Conservation (phyloP, 495 filamentous ascomycete genomes). For the Lophiostoma macrostomum region DNA sequence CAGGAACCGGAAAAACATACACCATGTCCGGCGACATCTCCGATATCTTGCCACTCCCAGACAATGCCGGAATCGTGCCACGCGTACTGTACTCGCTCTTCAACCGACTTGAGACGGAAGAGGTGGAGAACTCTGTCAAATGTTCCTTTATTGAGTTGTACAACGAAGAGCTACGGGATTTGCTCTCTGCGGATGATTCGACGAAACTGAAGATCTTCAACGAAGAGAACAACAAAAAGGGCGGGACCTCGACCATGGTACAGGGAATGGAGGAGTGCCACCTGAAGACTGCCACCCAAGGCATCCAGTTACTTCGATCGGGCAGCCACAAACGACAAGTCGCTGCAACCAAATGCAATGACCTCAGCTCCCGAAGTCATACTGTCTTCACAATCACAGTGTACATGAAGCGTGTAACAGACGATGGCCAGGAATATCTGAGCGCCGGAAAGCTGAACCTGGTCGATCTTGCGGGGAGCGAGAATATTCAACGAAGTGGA, state of each 20-base stretch:
- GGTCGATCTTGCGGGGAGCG: constrained; percentile 93
- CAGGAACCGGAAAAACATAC: constrained; percentile 97
- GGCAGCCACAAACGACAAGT: constrained; percentile 94
- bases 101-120: constrained; percentile 69
- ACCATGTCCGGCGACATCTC: constrained; percentile 99
- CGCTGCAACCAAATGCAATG: constrained; percentile 97
- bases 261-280: constrained; percentile 97
- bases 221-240: constrained; percentile 79
- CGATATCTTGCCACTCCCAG: constrained; percentile 76
- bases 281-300: constrained; percentile 78
- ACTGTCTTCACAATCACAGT: constrained; percentile 95
- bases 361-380: constrained; percentile 91
- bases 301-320: constrained; percentile 81
- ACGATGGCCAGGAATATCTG: constrained; percentile 87
- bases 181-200: constrained; percentile 76
- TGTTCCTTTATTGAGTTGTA: constrained; percentile 99
- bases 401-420: constrained; percentile 73
- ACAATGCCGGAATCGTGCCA: constrained; percentile 91
- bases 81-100: constrained; percentile 84
- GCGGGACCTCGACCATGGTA: constrained; percentile 73
- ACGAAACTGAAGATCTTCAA: constrained; percentile 93
- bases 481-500: constrained; percentile 94
- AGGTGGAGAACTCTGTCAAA: constrained; percentile 86
- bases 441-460: constrained; percentile 92
- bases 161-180: constrained; percentile 91